These are phyloP conservation scores for Debaryomycetaceae sp. DNA, from an alignment of 1,139 yeast species.

Conservation along the genomic window DNA sequence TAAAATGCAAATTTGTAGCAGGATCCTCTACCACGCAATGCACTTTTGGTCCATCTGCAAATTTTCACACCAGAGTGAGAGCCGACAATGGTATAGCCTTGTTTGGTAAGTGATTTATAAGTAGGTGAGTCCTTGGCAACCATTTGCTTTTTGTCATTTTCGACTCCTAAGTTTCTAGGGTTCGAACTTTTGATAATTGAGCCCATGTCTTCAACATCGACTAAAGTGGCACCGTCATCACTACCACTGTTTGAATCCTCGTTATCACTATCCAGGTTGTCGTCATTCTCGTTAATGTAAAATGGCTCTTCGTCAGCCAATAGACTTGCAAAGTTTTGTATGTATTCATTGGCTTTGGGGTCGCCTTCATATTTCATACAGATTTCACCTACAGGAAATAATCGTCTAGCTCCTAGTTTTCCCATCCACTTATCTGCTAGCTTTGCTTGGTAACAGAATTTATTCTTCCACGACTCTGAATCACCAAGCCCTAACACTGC, in stretches of 20 bases:
- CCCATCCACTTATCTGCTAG: conserved; percentile 74
- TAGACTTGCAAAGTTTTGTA: conserved; percentile 53
- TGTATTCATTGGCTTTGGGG: conserved; percentile 63
- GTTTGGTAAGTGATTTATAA: conserved; percentile 81
- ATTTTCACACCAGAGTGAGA: conserved; percentile 94
- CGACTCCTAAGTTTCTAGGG: conserved; percentile 12
- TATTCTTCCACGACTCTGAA: conserved; percentile 78
- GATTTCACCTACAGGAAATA: conserved; percentile 81
- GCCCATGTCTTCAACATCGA: conserved; percentile 88
- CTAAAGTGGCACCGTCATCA: conserved; percentile 46
- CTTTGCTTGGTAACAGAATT: conserved; percentile 84
- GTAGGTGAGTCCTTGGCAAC: conserved; percentile 90
- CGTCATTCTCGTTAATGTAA: conserved; percentile 40
- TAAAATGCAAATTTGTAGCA: conserved; percentile 92
- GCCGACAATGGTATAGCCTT: conserved; percentile 91
- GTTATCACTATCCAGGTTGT: conserved; percentile 36
- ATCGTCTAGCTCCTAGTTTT: conserved; percentile 78
- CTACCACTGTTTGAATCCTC: conserved; percentile 47
- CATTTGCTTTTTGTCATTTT: conserved; percentile 66
- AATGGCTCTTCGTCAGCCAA: conserved; percentile 68
- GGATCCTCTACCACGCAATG: conserved; percentile 89
- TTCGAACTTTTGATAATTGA: conserved; percentile 44
- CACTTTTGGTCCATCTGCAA: conserved; percentile 95
- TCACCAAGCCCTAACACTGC: conserved; percentile 89
- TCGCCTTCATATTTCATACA: conserved; percentile 77